Percentiles rank a stretch among this genome's conserved stretches.
Evolutionary conservation across 768 basidiomycete genomes (phyloP).

Genomic region (Strobilomyces dryophilus): DNA sequence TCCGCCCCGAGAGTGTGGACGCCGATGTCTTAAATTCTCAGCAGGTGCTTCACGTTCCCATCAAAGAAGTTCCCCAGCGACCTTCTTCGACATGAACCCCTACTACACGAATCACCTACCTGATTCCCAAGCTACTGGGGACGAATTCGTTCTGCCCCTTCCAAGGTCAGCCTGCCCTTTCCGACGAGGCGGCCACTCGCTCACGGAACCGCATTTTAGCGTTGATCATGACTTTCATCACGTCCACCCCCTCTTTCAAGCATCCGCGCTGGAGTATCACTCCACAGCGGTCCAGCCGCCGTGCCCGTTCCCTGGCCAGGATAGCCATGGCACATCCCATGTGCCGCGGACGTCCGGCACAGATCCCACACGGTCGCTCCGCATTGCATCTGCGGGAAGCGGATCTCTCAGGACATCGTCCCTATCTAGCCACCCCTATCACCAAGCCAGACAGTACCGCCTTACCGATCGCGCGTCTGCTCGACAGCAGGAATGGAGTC

Average conservation of each 20-base stretch:
- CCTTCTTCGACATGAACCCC: slow-evolving; percentile 16
- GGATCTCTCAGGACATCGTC: slow-evolving; percentile 2
- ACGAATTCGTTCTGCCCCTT: background rate
- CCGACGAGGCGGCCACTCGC: slow-evolving; percentile 3
- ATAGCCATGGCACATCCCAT: background rate
- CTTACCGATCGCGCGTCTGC: slow-evolving; percentile 9
- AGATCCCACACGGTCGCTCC: slow-evolving; percentile 5
- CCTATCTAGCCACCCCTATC: slow-evolving; percentile 13
- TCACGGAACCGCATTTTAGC: slow-evolving; percentile 13
- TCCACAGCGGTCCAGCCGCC: background rate
- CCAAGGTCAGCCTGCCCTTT: slow-evolving; percentile 14
- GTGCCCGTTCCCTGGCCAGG: slow-evolving; percentile 2
- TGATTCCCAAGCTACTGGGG: background rate
- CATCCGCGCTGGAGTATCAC: background rate
- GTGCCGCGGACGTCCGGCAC: background rate
- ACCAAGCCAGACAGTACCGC: slow-evolving; percentile 11
- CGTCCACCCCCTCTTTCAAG: background rate
- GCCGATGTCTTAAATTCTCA: slow-evolving; percentile 19
- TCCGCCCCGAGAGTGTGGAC: slow-evolving; percentile 13
- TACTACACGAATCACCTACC: slow-evolving; percentile 8
- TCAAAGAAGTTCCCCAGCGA: slow-evolving; percentile 18
- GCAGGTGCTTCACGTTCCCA: slow-evolving; percentile 13
- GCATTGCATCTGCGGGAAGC: slow-evolving; percentile 1
- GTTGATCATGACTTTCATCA: background rate
- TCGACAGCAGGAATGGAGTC: slow-evolving; percentile 5